A percentile compares a stretch with the other conserved stretches of the same genome.
These are phyloP conservation scores for Botryotinia calthae DNA, from an alignment of 2,329 filamentous ascomycete species.

Conservation along the genomic window DNA sequence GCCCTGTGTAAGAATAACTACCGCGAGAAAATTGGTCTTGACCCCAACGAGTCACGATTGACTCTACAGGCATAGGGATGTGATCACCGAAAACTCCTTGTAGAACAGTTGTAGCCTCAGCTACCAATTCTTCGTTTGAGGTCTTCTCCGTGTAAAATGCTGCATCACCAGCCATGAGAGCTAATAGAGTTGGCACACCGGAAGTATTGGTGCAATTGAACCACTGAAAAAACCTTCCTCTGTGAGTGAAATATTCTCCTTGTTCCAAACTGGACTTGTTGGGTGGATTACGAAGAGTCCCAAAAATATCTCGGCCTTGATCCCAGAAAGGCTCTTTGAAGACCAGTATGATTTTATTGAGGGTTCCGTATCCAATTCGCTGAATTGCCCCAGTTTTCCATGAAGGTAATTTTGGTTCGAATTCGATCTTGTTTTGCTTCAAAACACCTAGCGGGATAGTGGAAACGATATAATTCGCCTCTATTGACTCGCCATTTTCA, in stretches of 20 bases:
- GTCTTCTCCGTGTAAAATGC: conserved; percentile 82
- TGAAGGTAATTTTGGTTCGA: conserved; percentile 82
- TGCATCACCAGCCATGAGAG: conserved; percentile 92
- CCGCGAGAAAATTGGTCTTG: conserved; percentile 88
- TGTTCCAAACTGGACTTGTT: conserved; percentile 70
- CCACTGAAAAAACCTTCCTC: conserved; percentile 96
- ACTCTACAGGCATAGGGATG: conserved; percentile 78
- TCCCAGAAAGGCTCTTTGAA: conserved; percentile 94
- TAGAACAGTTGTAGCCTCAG: conserved; percentile 77
- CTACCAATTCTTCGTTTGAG: conserved; percentile 70
- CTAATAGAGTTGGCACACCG: conserved; percentile 82
- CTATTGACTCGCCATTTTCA: conserved; percentile 70
- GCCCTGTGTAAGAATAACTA: conserved; percentile 91
- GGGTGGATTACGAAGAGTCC: conserved; percentile 74
- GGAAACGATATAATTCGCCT: conserved; percentile 88
- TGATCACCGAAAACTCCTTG: conserved; percentile 68
- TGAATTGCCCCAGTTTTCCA: conserved; percentile 81
- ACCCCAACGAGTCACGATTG: conserved; percentile 89
- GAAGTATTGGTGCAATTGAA: conserved; percentile 93
- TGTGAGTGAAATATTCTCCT: conserved; percentile 71
- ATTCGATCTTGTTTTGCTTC: conserved; percentile 78
- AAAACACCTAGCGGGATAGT: conserved; percentile 89
- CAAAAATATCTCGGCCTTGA: conserved; percentile 85
- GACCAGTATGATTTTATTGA: conserved; percentile 93
- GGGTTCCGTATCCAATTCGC: conserved; percentile 84